Base-by-base conservation (phyloP, 2,329 filamentous ascomycete genomes). In the Dothistroma pini region DNA sequence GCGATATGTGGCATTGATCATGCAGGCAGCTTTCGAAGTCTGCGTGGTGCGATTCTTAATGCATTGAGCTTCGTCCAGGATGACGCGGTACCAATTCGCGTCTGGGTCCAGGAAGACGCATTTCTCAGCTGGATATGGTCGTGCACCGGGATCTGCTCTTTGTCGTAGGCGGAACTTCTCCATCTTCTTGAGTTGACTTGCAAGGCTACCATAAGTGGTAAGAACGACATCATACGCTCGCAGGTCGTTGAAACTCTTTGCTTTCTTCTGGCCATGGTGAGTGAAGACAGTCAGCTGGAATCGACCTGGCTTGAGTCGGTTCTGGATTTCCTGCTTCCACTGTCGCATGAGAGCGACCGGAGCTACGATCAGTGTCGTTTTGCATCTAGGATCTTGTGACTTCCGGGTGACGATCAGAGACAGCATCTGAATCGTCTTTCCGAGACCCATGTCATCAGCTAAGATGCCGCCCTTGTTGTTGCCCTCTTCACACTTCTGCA, bases 341-440 rank as follows among this genome's bases (percentile, higher is more conserved):
- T 96, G 92, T 16, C 86, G 84, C 73, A 96, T 84, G 16, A 96
- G 78, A 2, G 90, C 87, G 11, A 96, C 86, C 0, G 91, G 91
- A 0, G 88, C 90, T 53, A 96, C 81, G 53, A 96, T 91, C 25
- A 96, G 78, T n/a, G 87, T 95, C 0, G 91, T 92, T 79, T 90
- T 85, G 59, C 77, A 79, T 63, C 77, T 73, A n/a, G 76, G 76
- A 62, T 87, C 81, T 0, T 78, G 74, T 0, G 89, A 85, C n/a
- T 82, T 86, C 6, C 86, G 83, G 6, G 84, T 83, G 12, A 91
- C 80, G 67, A 96, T 89, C 49, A 96, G 81, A 4, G 92, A 85
- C 22, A 97, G 80, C 5, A 90, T 88, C 63, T 93, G 91, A 25
- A 96, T 88, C 0, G 90, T 93, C 75, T 95, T 93, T 8, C 90